These are phyloP conservation scores for Cokeromyces recurvatus DNA, from an alignment of 371 early-diverging fungal species.

Conservation along the genomic window DNA sequence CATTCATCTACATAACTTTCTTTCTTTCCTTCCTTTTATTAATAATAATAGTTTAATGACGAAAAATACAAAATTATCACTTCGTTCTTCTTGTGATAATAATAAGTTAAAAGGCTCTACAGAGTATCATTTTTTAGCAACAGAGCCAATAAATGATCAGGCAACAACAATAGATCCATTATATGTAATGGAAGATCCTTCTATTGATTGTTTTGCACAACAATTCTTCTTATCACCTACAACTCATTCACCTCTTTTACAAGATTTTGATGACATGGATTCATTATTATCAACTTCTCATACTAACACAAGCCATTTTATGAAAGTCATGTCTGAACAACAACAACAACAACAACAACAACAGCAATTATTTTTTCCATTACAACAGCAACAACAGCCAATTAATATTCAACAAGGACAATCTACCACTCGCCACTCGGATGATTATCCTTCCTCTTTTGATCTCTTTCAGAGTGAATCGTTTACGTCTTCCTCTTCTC, in stretches of 20 bases:
- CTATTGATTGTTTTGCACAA: slow-evolving; percentile 5
- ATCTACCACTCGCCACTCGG: too few relatives aligned
- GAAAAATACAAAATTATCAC: background rate
- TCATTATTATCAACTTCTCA: slow-evolving; percentile 3
- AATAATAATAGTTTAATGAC: background rate
- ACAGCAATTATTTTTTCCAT: too few relatives aligned
- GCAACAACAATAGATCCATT: slow-evolving; percentile 9
- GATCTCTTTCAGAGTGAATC: slow-evolving; percentile 4
- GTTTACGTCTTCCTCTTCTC: slow-evolving; percentile 8
- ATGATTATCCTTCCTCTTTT: slow-evolving; percentile 16
- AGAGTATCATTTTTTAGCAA: slow-evolving; percentile 21
- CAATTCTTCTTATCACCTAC: slow-evolving; percentile 16
- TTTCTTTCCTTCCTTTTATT: background rate
- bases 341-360: slow-evolving; percentile 4
- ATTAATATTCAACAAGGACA: too few relatives aligned
- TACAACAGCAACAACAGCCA: too few relatives aligned
- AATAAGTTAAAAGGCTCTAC: slow-evolving; percentile 27
- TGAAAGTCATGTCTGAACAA: slow-evolving; percentile 3
- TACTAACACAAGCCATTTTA: too few relatives aligned
- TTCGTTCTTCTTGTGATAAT: slow-evolving; percentile 7
- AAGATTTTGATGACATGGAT: slow-evolving; percentile 27
- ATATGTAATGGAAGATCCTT: slow-evolving; percentile 2
- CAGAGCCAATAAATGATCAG: too few relatives aligned
- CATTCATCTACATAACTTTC: background rate
- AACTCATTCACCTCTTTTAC: slow-evolving; percentile 15